Evolutionary conservation across 1,284 basidiomycete genomes (phyloP), one percentile per base, ranked within the genome.

Genomic region (Leccinum subrobustum): DNA sequence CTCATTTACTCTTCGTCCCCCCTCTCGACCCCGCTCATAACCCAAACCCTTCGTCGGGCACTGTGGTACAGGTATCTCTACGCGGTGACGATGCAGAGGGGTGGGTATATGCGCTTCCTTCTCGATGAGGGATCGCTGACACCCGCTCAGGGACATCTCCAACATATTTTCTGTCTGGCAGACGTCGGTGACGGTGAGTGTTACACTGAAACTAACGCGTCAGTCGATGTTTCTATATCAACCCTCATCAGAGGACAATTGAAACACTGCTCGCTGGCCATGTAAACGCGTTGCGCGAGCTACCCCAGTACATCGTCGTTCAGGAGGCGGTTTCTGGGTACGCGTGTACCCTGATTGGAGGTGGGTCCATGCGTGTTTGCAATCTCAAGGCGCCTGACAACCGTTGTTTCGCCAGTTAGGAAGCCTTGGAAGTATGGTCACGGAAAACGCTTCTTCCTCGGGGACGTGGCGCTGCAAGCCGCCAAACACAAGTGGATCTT

Each of bases 401-500:
- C 7, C 6, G 29, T 60, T 60, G 54, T 58, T 33, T 54, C 25
- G 39, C 23, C 18, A 71, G 70, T 54, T 2, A 70, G 63, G 48
- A 74, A 67, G 52, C 68, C 61, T 20, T 71, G 70, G 72, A 63
- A 50, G 44, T 74, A 71, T 25, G 70, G 72, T 20, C 69, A 54
- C 3, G 70, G 64, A 47, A 74, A 67, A 60, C 64, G 23, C 8
- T 71, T 71, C 62, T 63, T 62, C 54, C 71, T 66, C 29, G 71
- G 68, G 5, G 54, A 63, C 4, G 31, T 14, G 27, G 20, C 27
- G 5, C 48, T 71, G 50, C 65, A 57, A 52, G 44, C 65, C 9
- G 70, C 70, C n/a, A 29, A 71, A 44, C 64, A 71, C 60, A 71
- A 71, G 37, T 71, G 70, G 70, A 56, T 63, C 18, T 71, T 71